phyloP scores from a whole-genome alignment of 495 filamentous ascomycete genomes.

The Aspergillus nidulans region DNA sequence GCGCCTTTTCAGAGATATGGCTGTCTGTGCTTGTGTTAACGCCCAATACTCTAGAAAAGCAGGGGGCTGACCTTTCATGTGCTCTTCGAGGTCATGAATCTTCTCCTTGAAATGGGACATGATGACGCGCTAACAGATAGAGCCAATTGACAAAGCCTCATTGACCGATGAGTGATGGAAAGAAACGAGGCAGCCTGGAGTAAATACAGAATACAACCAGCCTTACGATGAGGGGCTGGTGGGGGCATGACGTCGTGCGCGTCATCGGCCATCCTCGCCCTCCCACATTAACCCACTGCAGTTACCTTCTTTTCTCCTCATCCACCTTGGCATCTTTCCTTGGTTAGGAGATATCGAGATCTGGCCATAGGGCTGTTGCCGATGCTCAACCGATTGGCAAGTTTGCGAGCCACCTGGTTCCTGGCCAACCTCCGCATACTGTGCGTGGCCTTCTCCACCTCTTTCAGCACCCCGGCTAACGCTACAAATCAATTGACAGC shows the following conservation, averaged over 20 bases:
- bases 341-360: not conserved
- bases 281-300: not conserved
- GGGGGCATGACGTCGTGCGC: not conserved
- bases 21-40: constrained; percentile 27
- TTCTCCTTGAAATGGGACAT: constrained; percentile 36
- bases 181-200: not conserved
- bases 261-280: not conserved
- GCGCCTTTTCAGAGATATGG: constrained; percentile 42
- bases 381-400: constrained; percentile 2
- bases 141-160: not conserved
- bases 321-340: not conserved
- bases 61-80: constrained; percentile 27
- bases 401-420: not conserved
- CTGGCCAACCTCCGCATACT: not conserved
- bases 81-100: constrained; percentile 28
- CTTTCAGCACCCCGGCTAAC: constrained; percentile 1
- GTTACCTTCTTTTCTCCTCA: not conserved
- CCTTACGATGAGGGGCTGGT: not conserved
- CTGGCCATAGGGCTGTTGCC: not conserved
- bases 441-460: not conserved
- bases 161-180: not conserved
- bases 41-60: not conserved
- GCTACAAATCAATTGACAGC: not conserved
- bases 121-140: constrained; percentile 1
- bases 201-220: not conserved